A percentile compares a stretch with the other conserved stretches of the same genome.
Conservation (phyloP, 164 flowering plant genomes). For the Stephania cephalantha region DNA sequence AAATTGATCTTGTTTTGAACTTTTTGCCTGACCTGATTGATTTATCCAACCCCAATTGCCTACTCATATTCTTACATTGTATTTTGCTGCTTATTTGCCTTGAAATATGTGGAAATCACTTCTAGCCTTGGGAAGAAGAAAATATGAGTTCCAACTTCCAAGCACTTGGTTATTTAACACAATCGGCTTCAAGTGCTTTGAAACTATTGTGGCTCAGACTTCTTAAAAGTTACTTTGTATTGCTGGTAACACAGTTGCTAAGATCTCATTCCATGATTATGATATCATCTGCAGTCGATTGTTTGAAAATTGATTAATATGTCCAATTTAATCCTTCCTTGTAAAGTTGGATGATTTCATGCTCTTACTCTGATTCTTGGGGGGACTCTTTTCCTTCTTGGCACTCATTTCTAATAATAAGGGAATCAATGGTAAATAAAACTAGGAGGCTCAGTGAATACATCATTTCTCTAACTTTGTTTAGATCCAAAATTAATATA, state of each 20-base stretch:
- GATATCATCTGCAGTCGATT: not conserved
- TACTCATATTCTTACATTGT: not conserved
- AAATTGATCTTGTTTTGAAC: not conserved
- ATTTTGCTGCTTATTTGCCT: not conserved
- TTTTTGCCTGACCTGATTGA: slow-evolving; percentile 1
- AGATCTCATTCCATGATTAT: not conserved
- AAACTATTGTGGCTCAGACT: not conserved
- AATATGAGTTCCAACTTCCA: not conserved
- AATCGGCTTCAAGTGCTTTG: not conserved
- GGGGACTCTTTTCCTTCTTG: not conserved
- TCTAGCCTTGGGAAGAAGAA: not conserved
- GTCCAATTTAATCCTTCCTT: not conserved
- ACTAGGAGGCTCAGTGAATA: not conserved
- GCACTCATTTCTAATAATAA: not conserved
- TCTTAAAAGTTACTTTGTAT: not conserved
- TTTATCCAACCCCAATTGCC: not conserved
- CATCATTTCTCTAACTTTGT: too few species aligned
- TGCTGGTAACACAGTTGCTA: not conserved
- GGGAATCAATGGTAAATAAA: too few species aligned
- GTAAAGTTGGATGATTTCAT: not conserved
- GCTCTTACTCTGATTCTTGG: not conserved
- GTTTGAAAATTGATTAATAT: not conserved
- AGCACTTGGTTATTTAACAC: not conserved
- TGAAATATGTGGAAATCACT: not conserved
- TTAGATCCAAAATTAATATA: too few species aligned